Evolutionary conservation across 1,284 basidiomycete genomes (phyloP).

Genomic region (Cryptococcus sp.): DNA sequence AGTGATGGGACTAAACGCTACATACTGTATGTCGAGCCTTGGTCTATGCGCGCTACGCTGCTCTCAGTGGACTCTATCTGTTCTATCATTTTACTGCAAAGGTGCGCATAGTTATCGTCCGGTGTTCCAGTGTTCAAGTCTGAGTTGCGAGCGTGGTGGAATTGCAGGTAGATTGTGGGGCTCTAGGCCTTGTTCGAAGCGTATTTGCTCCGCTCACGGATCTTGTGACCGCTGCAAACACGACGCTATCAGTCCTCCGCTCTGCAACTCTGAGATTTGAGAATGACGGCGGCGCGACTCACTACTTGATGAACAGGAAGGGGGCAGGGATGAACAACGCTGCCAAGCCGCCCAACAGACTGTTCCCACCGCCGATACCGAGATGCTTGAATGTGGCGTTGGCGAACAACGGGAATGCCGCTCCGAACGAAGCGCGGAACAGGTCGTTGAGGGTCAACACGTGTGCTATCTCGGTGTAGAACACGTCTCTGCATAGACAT

Average conservation of each 20-base stretch:
- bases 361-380: conserved; percentile 30
- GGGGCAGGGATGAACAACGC: conserved; percentile 34
- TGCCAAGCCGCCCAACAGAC: conserved; percentile 29
- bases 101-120: too few species aligned
- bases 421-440: conserved; percentile 19
- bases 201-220: conserved; percentile 16
- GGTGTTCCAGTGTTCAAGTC: too few species aligned
- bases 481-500: conserved; percentile 18
- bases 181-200: conserved; percentile 16
- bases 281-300: neutral
- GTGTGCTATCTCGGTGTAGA: conserved; percentile 17
- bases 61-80: too few species aligned
- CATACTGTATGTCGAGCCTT: too few species aligned
- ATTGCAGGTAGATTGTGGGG: neutral
- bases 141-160: too few species aligned
- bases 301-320: conserved; percentile 29
- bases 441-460: conserved; percentile 23
- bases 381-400: conserved; percentile 29
- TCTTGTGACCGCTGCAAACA: conserved; percentile 13
- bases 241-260: neutral
- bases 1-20: too few species aligned
- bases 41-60: too few species aligned
- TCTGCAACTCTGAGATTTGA: neutral
- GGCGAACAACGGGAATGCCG: conserved; percentile 27
- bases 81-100: too few species aligned